These are phyloP conservation scores for Nepenthes alata DNA, from an alignment of 179 eudicot genomes.

Conservation along the genomic window DNA sequence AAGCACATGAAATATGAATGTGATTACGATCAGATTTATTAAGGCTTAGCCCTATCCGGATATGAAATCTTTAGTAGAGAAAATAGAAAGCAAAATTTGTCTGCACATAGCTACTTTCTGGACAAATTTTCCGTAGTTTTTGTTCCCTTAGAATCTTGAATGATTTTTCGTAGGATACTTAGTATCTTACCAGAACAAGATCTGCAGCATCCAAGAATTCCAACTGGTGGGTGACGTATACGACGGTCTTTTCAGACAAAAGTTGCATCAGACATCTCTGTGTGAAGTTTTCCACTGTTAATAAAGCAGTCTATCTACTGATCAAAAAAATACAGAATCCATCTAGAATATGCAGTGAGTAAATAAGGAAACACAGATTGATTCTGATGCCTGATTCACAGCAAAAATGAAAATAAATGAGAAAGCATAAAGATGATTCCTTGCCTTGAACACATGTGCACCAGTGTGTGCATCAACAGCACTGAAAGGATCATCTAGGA, in stretches of 20 bases:
- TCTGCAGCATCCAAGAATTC: slow-evolving; percentile 75
- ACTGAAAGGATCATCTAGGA: slow-evolving; percentile 95
- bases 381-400: neutral
- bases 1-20: neutral
- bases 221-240: slow-evolving; percentile 80
- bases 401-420: neutral
- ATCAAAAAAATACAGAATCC: no score
- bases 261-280: slow-evolving; percentile 66
- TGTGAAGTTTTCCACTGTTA: slow-evolving; percentile 5
- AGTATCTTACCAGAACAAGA: slow-evolving; percentile 56
- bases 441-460: slow-evolving; percentile 75
- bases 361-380: neutral
- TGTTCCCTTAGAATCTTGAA: neutral
- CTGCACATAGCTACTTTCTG: no score
- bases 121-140: no score
- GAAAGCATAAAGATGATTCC: slow-evolving; percentile 3
- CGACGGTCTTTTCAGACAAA: slow-evolving; percentile 53
- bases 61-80: no score
- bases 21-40: no score
- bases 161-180: neutral
- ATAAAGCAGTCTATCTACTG: neutral
- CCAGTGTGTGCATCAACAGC: slow-evolving; percentile 96
- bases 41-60: no score
- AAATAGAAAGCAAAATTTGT: no score
- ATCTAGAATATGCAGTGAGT: neutral